Evolutionary conservation across 176 grass and related monocot genomes (phyloP).

Genomic region (Aechmea fasciata): DNA sequence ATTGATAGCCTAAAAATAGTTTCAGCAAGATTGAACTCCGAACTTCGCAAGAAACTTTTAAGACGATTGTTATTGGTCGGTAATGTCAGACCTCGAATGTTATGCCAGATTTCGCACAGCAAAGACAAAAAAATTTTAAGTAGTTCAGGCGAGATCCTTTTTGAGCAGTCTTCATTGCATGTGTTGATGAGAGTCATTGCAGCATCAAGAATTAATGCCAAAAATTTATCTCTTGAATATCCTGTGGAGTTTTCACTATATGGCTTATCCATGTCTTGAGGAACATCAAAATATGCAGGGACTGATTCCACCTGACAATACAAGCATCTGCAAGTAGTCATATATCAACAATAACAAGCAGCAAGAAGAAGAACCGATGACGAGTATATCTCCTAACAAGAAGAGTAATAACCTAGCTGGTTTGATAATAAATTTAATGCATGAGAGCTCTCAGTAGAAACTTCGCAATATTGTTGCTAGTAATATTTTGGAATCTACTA

Average conservation of each 20-base stretch:
- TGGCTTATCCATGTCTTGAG: background rate
- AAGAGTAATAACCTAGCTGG: no score
- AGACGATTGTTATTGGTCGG: background rate
- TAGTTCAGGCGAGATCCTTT: constrained; percentile 24
- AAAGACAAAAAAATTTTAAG: constrained; percentile 25
- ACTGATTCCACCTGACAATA: constrained; percentile 11
- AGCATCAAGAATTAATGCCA: constrained; percentile 31
- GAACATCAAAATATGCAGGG: background rate
- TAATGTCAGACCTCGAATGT: constrained; percentile 7
- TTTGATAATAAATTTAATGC: no score
- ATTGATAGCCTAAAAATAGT: constrained; percentile 85
- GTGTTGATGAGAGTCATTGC: constrained; percentile 48
- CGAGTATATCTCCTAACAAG: no score
- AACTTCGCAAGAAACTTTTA: constrained; percentile 22
- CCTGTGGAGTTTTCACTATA: background rate
- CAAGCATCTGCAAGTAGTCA: constrained; percentile 13
- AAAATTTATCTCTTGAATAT: constrained; percentile 12
- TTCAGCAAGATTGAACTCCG: constrained; percentile 35
- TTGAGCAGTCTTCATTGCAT: constrained; percentile 19
- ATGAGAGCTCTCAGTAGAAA: no score
- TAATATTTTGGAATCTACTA: no score
- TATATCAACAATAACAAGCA: background rate
- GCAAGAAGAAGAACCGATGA: background rate
- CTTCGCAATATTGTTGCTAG: no score
- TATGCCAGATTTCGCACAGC: constrained; percentile 38